These are phyloP conservation scores for Ramaria sp. DNA, from an alignment of 768 basidiomycete species.

Conservation along the genomic window DNA sequence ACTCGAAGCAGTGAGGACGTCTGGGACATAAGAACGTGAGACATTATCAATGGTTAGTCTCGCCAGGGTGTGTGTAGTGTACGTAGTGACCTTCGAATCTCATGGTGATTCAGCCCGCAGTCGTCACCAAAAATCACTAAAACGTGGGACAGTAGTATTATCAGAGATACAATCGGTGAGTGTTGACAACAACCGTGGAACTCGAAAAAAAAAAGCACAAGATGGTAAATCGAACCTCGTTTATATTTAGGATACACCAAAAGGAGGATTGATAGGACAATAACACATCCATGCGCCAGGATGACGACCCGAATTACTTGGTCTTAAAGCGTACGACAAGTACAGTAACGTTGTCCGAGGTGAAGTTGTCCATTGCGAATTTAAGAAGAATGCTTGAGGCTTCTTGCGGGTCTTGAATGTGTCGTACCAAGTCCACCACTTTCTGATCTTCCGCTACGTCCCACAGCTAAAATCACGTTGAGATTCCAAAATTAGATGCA, in stretches of 20 bases:
- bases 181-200: background rate
- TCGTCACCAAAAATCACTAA: background rate
- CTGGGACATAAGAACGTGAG: constrained; percentile 82
- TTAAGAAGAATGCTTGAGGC: constrained; percentile 69
- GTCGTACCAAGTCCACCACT: constrained; percentile 77
- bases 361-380: constrained; percentile 80
- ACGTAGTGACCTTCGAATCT: too few relatives aligned
- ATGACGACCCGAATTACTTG: background rate
- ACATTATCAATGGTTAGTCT: constrained; percentile 11
- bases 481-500: constrained; percentile 5
- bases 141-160: background rate
- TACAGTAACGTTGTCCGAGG: constrained; percentile 91
- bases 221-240: background rate
- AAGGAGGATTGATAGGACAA: background rate
- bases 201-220: background rate
- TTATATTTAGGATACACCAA: background rate
- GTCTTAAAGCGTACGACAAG: constrained; percentile 68
- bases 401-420: constrained; percentile 65
- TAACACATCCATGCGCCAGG: background rate
- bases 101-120: too few relatives aligned
- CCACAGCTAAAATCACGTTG: constrained; percentile 61
- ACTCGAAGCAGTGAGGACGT: constrained; percentile 87
- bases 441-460: constrained; percentile 88
- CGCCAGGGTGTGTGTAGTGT: background rate
- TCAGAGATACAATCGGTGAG: background rate